These are phyloP conservation scores for Aspergillus panamensis DNA, from an alignment of 495 filamentous ascomycete genomes.

Conservation along the genomic window DNA sequence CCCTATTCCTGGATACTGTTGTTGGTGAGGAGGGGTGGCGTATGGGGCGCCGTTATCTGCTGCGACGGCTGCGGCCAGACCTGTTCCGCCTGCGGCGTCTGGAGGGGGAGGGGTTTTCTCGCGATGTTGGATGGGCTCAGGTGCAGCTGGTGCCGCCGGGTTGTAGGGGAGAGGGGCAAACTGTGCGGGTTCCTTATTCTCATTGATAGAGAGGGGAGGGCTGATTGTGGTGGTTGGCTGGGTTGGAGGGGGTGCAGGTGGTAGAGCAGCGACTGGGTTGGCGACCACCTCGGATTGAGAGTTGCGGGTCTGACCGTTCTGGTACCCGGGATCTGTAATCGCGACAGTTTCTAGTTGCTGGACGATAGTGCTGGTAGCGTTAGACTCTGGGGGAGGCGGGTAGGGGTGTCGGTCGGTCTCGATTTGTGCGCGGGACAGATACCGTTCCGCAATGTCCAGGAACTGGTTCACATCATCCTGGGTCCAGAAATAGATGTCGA, in stretches of 20 bases:
- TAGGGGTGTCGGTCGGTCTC: slow-evolving; percentile 48
- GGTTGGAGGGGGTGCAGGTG: slow-evolving; percentile 37
- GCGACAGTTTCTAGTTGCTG: slow-evolving; percentile 80
- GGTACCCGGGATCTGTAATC: slow-evolving; percentile 60
- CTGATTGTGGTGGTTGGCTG: slow-evolving; percentile 21
- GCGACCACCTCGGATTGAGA: slow-evolving; percentile 37
- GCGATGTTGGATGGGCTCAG: slow-evolving; percentile 75
- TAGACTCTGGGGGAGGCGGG: slow-evolving; percentile 46
- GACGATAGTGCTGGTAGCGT: slow-evolving; percentile 76
- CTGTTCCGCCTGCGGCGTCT: slow-evolving; percentile 67
- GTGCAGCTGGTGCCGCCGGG: slow-evolving; percentile 80
- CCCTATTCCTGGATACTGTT: slow-evolving; percentile 15
- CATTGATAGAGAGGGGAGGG: slow-evolving; percentile 29
- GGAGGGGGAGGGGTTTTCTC: slow-evolving; percentile 87
- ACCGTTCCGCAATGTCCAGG: slow-evolving; percentile 57
- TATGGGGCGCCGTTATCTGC: slow-evolving; percentile 55
- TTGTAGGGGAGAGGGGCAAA: slow-evolving; percentile 84
- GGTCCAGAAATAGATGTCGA: slow-evolving; percentile 91
- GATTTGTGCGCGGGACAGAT: slow-evolving; percentile 58
- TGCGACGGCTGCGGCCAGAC: slow-evolving; percentile 63
- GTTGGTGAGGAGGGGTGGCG: slow-evolving; percentile 37
- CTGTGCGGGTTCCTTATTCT: slow-evolving; percentile 42
- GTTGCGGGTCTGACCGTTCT: slow-evolving; percentile 50
- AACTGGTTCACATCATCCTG: slow-evolving; percentile 70
- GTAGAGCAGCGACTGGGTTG: slow-evolving; percentile 31